A percentile compares a stretch with the other conserved stretches of the same genome.
Evolutionary conservation across 1,139 yeast species (phyloP).

Genomic region (Meyerozyma carpophila): DNA sequence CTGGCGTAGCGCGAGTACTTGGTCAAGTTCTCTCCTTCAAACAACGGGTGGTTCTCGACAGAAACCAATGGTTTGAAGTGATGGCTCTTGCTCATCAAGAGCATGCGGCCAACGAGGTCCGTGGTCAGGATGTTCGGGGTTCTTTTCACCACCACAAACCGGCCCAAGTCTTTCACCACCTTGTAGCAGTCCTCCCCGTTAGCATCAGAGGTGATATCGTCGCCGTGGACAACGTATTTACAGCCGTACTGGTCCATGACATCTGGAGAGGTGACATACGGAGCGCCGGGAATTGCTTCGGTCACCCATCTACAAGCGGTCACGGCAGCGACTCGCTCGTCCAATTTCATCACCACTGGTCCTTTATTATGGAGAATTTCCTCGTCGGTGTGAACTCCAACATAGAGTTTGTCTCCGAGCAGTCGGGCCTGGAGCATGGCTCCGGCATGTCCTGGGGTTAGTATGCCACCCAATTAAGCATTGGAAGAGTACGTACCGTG

Average conservation of each 20-base stretch:
- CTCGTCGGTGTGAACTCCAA: constrained; percentile 90
- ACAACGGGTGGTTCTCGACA: constrained; percentile 21
- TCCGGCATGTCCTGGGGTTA: constrained; percentile 72
- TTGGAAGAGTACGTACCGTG: constrained; percentile 54
- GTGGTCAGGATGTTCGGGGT: constrained; percentile 95
- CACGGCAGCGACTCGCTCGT: constrained; percentile 77
- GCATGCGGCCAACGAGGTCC: constrained; percentile 89
- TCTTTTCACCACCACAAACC: constrained; percentile 83
- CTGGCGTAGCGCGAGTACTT: constrained; percentile 57
- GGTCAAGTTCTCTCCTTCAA: constrained; percentile 27
- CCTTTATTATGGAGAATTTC: constrained; percentile 83
- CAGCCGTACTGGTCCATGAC: constrained; percentile 75
- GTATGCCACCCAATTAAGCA: constrained; percentile 3
- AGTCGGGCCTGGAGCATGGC: constrained; percentile 92
- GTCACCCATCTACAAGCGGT: constrained; percentile 91
- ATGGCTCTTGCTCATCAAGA: constrained; percentile 54
- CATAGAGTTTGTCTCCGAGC: constrained; percentile 65
- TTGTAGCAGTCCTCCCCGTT: constrained; percentile 91
- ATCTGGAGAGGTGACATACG: constrained; percentile 88
- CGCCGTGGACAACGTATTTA: constrained; percentile 92
- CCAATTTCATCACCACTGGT: constrained; percentile 83
- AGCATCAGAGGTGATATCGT: constrained; percentile 94
- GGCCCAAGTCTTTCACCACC: constrained; percentile 74
- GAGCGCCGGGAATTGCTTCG: constrained; percentile 68
- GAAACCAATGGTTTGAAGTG: constrained; percentile 39